Percentiles rank a stretch among this genome's conserved stretches.
phyloP scores from a whole-genome alignment of 2,329 filamentous ascomycete genomes.

The Lasiodiplodia gonubiensis region DNA sequence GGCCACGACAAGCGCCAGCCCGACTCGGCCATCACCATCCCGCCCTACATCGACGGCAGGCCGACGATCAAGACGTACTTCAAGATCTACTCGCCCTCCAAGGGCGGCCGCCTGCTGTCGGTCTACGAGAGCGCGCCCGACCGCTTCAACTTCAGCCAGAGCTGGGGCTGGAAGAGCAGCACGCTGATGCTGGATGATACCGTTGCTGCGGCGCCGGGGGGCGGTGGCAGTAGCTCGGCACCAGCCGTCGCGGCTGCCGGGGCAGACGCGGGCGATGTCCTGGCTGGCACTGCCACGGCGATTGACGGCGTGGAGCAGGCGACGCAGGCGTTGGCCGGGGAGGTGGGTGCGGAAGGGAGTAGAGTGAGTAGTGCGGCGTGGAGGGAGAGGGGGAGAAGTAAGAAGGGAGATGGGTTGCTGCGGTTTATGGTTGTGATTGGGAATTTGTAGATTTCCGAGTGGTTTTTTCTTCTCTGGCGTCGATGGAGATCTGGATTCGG shows the following conservation, averaged over 20 bases:
- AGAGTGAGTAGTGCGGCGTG: conserved; percentile 32
- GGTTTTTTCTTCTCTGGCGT: background rate
- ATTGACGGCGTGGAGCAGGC: background rate
- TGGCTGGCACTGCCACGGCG: background rate
- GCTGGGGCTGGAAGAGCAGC: conserved; percentile 66
- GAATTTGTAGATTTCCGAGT: conserved; percentile 45
- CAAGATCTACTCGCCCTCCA: conserved; percentile 65
- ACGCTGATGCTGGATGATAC: conserved; percentile 62
- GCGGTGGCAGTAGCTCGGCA: conserved; percentile 29
- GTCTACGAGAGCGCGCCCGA: conserved; percentile 66
- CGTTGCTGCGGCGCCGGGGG: conserved; percentile 33
- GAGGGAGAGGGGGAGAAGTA: conserved; percentile 34
- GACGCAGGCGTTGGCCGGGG: background rate
- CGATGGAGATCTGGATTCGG: background rate
- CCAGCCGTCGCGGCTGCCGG: background rate
- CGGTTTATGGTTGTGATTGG: conserved; percentile 67
- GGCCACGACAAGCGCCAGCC: background rate
- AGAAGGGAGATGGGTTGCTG: conserved; percentile 54
- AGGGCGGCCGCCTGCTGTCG: conserved; percentile 62
- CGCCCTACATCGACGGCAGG: conserved; percentile 58
- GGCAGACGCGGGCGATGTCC: background rate
- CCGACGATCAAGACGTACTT: conserved; percentile 67
- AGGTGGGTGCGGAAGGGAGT: background rate
- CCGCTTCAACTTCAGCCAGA: conserved; percentile 65
- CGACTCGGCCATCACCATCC: conserved; percentile 47